phyloP scores from a whole-genome alignment of 768 basidiomycete genomes.

The Leccinum olivaceopallidum region DNA sequence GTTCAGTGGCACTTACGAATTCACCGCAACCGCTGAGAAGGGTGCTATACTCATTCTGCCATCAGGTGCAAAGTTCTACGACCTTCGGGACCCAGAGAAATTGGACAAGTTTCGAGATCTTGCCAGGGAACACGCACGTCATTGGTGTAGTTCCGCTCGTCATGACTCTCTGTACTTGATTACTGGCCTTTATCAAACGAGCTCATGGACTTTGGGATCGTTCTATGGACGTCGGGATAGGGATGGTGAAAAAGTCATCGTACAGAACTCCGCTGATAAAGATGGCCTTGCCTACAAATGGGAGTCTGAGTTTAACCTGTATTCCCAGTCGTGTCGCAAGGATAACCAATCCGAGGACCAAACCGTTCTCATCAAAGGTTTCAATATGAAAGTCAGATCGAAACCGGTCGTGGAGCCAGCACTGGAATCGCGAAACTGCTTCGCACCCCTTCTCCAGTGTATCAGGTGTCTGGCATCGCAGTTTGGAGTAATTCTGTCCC shows the following conservation, averaged over 20 bases:
- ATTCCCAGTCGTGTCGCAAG: not conserved
- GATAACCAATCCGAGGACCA: conserved; percentile 3
- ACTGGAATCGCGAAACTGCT: no score
- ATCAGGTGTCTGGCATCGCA: not conserved
- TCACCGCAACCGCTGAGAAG: not conserved
- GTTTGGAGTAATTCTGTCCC: no score
- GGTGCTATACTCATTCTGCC: conserved; percentile 8
- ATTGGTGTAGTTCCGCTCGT: not conserved
- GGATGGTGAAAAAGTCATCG: not conserved
- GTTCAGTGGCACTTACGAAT: not conserved
- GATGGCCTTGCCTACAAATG: not conserved
- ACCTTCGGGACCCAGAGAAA: not conserved
- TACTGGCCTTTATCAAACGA: no score
- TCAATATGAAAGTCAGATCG: conserved; percentile 6
- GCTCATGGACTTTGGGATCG: conserved; percentile 2
- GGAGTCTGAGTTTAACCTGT: not conserved
- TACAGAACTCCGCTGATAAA: not conserved
- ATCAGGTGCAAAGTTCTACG: not conserved
- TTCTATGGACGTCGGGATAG: not conserved
- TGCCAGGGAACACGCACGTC: not conserved
- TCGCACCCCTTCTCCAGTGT: not conserved
- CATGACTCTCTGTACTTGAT: conserved; percentile 3
- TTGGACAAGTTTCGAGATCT: not conserved
- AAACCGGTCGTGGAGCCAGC: not conserved
- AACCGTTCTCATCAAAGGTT: conserved; percentile 11